Percentiles rank a stretch among this genome's conserved stretches.
These are phyloP conservation scores for Simplicillium sp. DNA, from an alignment of 2,329 filamentous ascomycete species.

Conservation along the genomic window DNA sequence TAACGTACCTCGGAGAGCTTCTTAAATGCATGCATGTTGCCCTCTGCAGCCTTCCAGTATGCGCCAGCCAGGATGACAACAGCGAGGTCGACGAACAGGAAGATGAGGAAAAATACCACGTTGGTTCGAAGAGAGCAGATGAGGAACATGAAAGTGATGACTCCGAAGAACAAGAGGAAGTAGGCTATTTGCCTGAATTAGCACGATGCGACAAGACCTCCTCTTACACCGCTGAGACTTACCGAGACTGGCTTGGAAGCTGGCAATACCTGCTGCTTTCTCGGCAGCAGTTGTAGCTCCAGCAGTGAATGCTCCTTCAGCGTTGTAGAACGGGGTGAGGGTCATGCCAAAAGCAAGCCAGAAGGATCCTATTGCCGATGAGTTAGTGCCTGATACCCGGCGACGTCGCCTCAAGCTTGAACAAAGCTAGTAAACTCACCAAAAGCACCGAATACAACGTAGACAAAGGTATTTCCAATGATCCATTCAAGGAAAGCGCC, in stretches of 20 bases:
- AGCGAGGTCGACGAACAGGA: constrained; percentile 43
- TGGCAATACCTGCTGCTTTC: constrained; percentile 9
- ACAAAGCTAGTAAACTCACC: not conserved
- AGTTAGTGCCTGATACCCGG: not conserved
- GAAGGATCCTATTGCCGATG: not conserved
- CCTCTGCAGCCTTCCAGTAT: constrained; percentile 33
- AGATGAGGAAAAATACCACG: constrained; percentile 55
- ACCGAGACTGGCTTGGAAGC: constrained; percentile 42
- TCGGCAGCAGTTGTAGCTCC: constrained; percentile 4
- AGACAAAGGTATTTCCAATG: constrained; percentile 43
- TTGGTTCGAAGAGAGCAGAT: constrained; percentile 61
- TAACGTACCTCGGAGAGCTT: not conserved
- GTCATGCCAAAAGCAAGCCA: constrained; percentile 4
- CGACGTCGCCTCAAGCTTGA: not conserved
- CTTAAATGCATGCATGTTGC: constrained; percentile 1
- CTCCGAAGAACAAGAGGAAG: constrained; percentile 50
- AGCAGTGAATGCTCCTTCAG: constrained; percentile 1
- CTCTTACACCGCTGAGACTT: constrained; percentile 8
- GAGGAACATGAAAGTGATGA: constrained; percentile 53
- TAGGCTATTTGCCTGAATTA: constrained; percentile 29
- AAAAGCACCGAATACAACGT: constrained; percentile 33
- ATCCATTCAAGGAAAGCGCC: constrained; percentile 40
- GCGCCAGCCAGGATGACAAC: constrained; percentile 47
- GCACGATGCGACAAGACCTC: constrained; percentile 2
- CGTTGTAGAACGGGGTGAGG: constrained; percentile 2